Evolutionary conservation across 1,284 basidiomycete species (phyloP).

Genomic region (Hemileia vastatrix): DNA sequence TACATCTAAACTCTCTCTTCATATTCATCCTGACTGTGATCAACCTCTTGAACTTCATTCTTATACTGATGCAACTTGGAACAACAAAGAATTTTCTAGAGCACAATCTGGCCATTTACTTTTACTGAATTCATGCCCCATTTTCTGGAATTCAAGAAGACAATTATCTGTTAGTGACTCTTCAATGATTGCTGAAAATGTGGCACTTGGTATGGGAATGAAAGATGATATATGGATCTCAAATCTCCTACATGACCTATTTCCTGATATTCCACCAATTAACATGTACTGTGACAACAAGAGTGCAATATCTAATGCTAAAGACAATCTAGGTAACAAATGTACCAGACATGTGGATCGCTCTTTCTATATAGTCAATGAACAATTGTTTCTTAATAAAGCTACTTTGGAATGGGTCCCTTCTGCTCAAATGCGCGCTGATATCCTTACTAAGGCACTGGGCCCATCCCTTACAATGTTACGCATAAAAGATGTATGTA

Average conservation of each 20-base stretch:
- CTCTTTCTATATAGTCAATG: too few relatives aligned
- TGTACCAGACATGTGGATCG: too few relatives aligned
- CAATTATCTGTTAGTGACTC: background rate
- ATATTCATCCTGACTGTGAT: background rate
- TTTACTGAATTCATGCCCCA: background rate
- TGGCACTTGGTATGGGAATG: conserved; percentile 1
- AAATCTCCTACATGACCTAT: background rate
- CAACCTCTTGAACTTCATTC: background rate
- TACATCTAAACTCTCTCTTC: background rate
- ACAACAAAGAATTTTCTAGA: background rate
- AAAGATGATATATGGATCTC: background rate
- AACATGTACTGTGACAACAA: background rate
- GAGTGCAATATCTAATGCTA: too few relatives aligned
- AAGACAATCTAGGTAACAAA: too few relatives aligned
- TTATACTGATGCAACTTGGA: conserved; percentile 4
- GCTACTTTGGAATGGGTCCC: too few relatives aligned
- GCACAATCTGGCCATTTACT: background rate
- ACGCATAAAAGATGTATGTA: too few relatives aligned
- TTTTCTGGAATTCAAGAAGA: conserved; percentile 2
- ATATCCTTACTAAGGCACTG: too few relatives aligned
- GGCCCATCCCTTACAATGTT: too few relatives aligned
- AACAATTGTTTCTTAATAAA: too few relatives aligned
- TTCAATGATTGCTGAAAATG: background rate
- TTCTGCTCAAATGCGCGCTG: too few relatives aligned
- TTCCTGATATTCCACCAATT: background rate